These are phyloP conservation scores for Leishmania braziliensis DNA, from an alignment of 208 protist genomes.

Conservation along the genomic window DNA sequence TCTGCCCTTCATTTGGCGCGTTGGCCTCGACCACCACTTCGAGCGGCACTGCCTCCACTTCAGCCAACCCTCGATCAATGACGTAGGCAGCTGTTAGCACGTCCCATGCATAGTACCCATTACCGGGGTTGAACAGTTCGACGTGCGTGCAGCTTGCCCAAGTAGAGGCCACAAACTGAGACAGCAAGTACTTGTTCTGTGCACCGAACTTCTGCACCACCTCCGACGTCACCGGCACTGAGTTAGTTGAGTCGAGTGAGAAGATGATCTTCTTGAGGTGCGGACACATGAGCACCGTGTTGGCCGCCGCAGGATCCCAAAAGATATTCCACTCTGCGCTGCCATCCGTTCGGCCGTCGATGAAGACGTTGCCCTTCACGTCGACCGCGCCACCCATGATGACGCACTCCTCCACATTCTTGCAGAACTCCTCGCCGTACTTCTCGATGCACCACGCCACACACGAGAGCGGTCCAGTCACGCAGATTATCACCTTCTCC, in stretches of 20 bases:
- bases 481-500: conserved; percentile 85
- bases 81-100: conserved; percentile 84
- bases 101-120: conserved; percentile 91
- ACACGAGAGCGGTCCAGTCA: conserved; percentile 85
- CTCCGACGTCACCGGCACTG: conserved; percentile 70
- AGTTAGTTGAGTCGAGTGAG: conserved; percentile 86
- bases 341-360: conserved; percentile 64
- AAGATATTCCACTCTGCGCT: conserved; percentile 92
- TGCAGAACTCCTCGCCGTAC: conserved; percentile 73
- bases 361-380: conserved; percentile 86
- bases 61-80: conserved; percentile 55
- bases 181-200: conserved; percentile 82
- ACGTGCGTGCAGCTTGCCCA: conserved; percentile 86
- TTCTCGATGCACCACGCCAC: conserved; percentile 86
- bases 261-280: conserved; percentile 66
- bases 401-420: conserved; percentile 85
- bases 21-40: conserved; percentile 52
- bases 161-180: conserved; percentile 79
- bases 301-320: conserved; percentile 81
- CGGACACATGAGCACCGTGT: conserved; percentile 68
- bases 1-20: conserved; percentile 61
- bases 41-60: conserved; percentile 52
- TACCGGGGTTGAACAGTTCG: conserved; percentile 57
- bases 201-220: conserved; percentile 77
- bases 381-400: conserved; percentile 91